Percentiles rank a stretch among this genome's conserved stretches.
Conservation (phyloP, 2,329 filamentous ascomycete species). For the Sporothrix variecibatus region DNA sequence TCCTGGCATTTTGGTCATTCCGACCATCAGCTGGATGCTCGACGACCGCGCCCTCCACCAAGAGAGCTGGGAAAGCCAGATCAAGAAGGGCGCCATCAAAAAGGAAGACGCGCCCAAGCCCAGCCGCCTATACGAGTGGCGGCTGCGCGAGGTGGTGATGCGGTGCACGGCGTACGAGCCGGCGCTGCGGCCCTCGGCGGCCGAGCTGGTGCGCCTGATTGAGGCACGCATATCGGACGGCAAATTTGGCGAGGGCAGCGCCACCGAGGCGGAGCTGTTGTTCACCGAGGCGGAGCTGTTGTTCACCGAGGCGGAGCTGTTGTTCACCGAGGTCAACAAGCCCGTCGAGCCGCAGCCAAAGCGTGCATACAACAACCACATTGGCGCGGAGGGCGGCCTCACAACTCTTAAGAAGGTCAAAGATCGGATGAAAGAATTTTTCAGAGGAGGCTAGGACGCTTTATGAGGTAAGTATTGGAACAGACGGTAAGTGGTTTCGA, state of each 20-base stretch:
- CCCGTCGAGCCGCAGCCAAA: constrained; percentile 12
- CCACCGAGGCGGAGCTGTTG: neutral
- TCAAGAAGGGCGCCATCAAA: neutral
- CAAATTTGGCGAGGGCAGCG: neutral
- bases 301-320: neutral
- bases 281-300: constrained; percentile 1
- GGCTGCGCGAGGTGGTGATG: constrained; percentile 25
- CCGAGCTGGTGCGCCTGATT: constrained; percentile 11
- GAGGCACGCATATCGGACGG: neutral
- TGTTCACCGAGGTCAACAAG: neutral
- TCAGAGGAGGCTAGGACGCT: neutral
- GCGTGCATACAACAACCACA: neutral
- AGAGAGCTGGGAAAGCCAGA: neutral
- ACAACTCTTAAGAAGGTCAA: neutral
- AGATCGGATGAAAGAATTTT: neutral
- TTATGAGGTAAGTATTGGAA: neutral
- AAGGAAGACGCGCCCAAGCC: neutral
- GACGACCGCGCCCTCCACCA: neutral
- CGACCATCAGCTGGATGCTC: constrained; percentile 1
- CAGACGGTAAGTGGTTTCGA: neutral
- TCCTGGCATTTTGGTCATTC: neutral
- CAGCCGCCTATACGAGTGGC: neutral
- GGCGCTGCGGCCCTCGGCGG: constrained; percentile 21
- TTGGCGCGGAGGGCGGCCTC: neutral
- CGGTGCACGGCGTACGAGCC: constrained; percentile 27